Base-by-base conservation (phyloP, 768 basidiomycete species). In the Kondoa subrosea region DNA sequence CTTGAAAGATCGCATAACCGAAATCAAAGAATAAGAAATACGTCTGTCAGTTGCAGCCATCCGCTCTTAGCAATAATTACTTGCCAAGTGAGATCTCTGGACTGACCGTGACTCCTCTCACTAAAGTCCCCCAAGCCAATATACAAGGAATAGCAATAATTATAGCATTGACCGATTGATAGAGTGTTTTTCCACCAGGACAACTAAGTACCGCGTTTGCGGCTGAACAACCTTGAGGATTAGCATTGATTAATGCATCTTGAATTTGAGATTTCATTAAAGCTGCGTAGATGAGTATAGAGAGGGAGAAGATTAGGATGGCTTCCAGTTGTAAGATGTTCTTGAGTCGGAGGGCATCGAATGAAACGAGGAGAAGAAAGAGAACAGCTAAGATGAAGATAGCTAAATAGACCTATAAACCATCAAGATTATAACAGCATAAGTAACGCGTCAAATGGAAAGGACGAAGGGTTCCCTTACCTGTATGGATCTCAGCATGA, bases 391-490 rank as follows among this genome's bases (percentile, higher is more conserved):
- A 63, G 56, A 70, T 70, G 56, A 68, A 69, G 69, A 70, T 26
- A 26, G 67, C 69, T 4, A 74, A 68, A 58, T 70, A 67, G 58
- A 72, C 73, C 56, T 70, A 68, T 67, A 73, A 66, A 58, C 62
- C 30, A 25, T 67, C 67, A 3, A 71, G 59, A 17, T 66, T 59
- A 29, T 26, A 17, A 30, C 70, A 17, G 15, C 25, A 57, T 32
- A 32, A 27, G 64, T 25, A 15, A 17, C 8, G 4, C 21, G 34
- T 30, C 40, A 21, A 50, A 50, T 50, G 8, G 40, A n/a, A n/a
- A n/a, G n/a, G n/a, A 8, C 21, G 40, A 8, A 8, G 21, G 40
- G 12, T 21, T 50, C 40, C 40, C 21, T 50, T 21, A 50, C 40
- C 40, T 50, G 40, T 50, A 50, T 50, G 12, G 40, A 21, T 50